A percentile compares a stretch with the other conserved stretches of the same genome.
Conservation (phyloP, 352 stramenopile species). For the Globisporangium barbulae region DNA sequence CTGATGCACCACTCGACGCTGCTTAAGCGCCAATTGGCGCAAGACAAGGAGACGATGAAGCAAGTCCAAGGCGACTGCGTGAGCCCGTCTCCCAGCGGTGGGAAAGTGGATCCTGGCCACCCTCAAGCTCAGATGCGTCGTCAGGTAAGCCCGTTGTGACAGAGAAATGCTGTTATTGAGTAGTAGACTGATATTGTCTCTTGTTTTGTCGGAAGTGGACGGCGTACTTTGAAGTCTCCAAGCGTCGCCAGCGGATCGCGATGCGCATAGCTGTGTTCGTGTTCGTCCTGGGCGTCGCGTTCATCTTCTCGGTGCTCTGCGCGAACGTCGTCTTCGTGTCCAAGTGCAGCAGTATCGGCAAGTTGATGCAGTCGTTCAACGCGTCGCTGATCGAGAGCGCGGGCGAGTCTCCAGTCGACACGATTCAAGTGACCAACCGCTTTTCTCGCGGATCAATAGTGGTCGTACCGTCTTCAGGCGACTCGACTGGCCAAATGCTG, state of each 20-base stretch:
- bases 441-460: conserved; percentile 43
- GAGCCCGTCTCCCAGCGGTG: neutral
- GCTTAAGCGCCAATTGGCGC: conserved; percentile 54
- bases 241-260: conserved; percentile 52
- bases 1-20: conserved; percentile 49
- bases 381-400: conserved; percentile 34
- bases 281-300: conserved; percentile 40
- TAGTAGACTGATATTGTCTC: conserved; percentile 3
- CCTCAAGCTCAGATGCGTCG: conserved; percentile 11
- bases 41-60: conserved; percentile 49
- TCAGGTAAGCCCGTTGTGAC: conserved; percentile 4
- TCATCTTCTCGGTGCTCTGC: conserved; percentile 54
- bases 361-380: conserved; percentile 34
- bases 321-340: conserved; percentile 65
- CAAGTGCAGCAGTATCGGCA: conserved; percentile 68
- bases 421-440: conserved; percentile 31
- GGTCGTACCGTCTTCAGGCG: conserved; percentile 18
- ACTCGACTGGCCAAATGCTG: conserved; percentile 24
- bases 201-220: conserved; percentile 34
- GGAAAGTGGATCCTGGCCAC: conserved; percentile 5
- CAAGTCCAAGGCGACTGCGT: conserved; percentile 15
- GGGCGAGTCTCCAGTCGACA: conserved; percentile 9
- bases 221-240: conserved; percentile 54
- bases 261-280: conserved; percentile 55
- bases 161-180: neutral